phyloP scores from a whole-genome alignment of 345 rosid genomes.

The Populus pruinosa region DNA sequence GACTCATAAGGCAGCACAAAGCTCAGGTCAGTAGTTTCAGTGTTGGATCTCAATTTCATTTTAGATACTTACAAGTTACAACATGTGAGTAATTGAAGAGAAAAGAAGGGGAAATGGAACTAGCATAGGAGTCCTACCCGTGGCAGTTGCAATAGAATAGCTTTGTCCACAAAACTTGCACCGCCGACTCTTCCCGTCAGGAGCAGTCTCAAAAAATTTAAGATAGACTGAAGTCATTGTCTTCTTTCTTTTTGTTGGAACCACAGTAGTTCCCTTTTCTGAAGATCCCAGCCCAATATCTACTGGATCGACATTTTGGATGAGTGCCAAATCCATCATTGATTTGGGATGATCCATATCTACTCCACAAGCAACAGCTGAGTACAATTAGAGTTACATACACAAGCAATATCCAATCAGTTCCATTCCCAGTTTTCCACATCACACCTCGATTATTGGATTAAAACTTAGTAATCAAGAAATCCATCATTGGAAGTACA shows the following conservation, averaged over 20 bases:
- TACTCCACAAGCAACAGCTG: conserved; percentile 29
- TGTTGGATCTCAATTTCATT: not conserved
- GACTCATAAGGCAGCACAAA: not conserved
- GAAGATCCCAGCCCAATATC: conserved; percentile 75
- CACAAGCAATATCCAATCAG: not conserved
- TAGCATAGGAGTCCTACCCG: conserved; percentile 43
- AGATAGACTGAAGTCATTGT: conserved; percentile 97
- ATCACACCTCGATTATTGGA: too few species aligned
- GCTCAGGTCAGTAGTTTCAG: too few species aligned
- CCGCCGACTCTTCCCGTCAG: conserved; percentile 79
- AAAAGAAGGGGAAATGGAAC: not conserved
- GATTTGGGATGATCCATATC: conserved; percentile 81
- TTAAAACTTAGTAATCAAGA: not conserved
- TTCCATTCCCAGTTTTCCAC: too few species aligned
- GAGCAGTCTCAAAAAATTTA: conserved; percentile 77
- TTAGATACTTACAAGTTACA: not conserved
- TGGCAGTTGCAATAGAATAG: conserved; percentile 92
- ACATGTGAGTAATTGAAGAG: not conserved
- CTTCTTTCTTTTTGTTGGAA: conserved; percentile 76
- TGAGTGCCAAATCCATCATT: conserved; percentile 62
- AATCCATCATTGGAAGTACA: not conserved
- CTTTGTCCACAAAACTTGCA: conserved; percentile 95
- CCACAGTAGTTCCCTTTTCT: conserved; percentile 47
- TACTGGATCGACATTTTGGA: conserved; percentile 54
- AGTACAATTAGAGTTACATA: conserved; percentile 7